Conservation (phyloP, 192 early-diverging fungal genomes). For the Entophlyctis helioformis region DNA sequence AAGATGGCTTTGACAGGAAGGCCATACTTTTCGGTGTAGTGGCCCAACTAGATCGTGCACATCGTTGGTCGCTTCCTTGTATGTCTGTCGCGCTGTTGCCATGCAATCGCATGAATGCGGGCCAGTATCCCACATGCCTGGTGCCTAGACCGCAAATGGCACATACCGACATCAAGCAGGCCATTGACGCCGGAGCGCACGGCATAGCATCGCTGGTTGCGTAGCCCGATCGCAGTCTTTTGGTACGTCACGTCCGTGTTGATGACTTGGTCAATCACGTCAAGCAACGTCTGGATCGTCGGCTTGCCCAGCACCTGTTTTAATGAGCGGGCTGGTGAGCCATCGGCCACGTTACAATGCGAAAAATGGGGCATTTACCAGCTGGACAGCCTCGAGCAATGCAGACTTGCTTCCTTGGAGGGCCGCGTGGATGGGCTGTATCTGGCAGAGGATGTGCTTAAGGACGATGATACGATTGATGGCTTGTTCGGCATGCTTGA, state of each 20-base stretch:
- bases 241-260: constrained; percentile 58
- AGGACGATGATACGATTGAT: constrained; percentile 59
- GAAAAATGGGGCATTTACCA: constrained; percentile 10
- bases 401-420: constrained; percentile 20
- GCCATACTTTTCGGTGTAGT: constrained; percentile 30
- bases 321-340: background rate
- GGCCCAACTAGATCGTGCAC: constrained; percentile 48
- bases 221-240: constrained; percentile 60
- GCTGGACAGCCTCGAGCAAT: constrained; percentile 33
- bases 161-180: constrained; percentile 70
- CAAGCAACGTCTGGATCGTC: constrained; percentile 26
- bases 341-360: background rate
- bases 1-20: constrained; percentile 59
- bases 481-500: constrained; percentile 45
- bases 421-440: constrained; percentile 23
- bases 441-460: constrained; percentile 50
- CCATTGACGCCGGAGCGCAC: constrained; percentile 74
- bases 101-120: background rate
- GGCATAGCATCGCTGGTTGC: constrained; percentile 79
- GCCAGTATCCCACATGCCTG: constrained; percentile 6
- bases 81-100: constrained; percentile 53
- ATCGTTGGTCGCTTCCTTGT: constrained; percentile 62
- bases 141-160: background rate
- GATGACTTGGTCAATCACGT: constrained; percentile 39
- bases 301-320: constrained; percentile 23